phyloP scores from a whole-genome alignment of 768 basidiomycete genomes.

The Lactarius quietus region DNA sequence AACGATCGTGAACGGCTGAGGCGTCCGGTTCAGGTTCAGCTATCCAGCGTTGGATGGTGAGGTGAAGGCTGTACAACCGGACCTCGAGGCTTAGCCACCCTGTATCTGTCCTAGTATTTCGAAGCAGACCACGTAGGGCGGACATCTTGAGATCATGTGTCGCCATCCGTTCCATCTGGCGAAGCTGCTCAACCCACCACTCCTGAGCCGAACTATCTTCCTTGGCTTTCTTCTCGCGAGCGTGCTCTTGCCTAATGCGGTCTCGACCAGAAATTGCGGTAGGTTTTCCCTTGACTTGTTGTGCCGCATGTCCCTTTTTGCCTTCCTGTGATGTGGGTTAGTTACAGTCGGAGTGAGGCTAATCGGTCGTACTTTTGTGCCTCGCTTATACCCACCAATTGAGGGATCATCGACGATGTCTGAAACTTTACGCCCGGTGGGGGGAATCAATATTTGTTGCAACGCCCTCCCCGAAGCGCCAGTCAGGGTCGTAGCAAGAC shows the following conservation, averaged over 20 bases:
- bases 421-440: constrained; percentile 32
- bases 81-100: constrained; percentile 49
- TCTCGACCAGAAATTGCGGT: constrained; percentile 38
- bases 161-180: constrained; percentile 35
- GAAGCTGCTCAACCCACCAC: constrained; percentile 56
- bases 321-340: neutral
- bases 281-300: constrained; percentile 32
- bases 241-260: constrained; percentile 43
- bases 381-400: neutral
- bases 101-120: constrained; percentile 44
- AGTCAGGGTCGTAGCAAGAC: constrained; percentile 58
- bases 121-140: constrained; percentile 38
- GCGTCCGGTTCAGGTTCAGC: constrained; percentile 41
- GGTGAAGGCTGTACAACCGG: constrained; percentile 49
- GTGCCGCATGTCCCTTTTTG: constrained; percentile 16
- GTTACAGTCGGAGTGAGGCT: neutral
- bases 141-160: constrained; percentile 34
- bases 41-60: constrained; percentile 52
- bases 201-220: constrained; percentile 22
- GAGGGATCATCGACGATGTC: constrained; percentile 2
- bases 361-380: neutral
- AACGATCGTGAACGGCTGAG: constrained; percentile 41
- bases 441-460: constrained; percentile 50
- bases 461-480: constrained; percentile 56
- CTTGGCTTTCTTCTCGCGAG: constrained; percentile 39